phyloP scores from a whole-genome alignment of 2,329 filamentous ascomycete genomes.

The Cyanodermella asteris region DNA sequence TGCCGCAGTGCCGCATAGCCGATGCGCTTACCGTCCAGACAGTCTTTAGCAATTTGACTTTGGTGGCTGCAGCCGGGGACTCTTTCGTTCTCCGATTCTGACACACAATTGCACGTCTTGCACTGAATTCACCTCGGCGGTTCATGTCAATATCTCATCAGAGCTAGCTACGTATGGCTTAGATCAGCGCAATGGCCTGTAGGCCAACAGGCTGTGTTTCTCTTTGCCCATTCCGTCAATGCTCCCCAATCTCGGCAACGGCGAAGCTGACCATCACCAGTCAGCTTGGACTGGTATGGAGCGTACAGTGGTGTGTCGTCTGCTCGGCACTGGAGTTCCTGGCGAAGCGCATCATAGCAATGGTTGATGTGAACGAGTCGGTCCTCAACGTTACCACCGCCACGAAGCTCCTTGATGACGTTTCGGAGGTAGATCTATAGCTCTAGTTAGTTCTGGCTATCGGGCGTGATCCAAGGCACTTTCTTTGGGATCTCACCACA shows the following conservation, averaged over 20 bases:
- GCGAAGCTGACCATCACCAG: constrained; percentile 1
- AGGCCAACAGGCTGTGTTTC: constrained; percentile 1
- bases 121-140: no score
- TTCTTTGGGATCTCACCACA: background rate
- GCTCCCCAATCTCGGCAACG: constrained; percentile 3
- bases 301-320: constrained; percentile 3
- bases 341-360: constrained; percentile 3
- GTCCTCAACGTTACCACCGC: background rate
- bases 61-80: no score
- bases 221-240: constrained; percentile 1
- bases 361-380: constrained; percentile 1
- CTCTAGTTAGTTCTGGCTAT: no score
- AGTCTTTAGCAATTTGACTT: no score
- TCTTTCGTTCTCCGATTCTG: no score
- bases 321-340: constrained; percentile 2
- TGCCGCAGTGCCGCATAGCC: no score
- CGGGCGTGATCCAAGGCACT: background rate
- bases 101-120: no score
- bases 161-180: no score
- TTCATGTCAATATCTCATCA: no score
- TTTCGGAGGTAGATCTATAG: constrained; percentile 1
- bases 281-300: background rate
- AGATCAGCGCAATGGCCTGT: no score
- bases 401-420: constrained; percentile 1
- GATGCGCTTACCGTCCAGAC: no score